These are phyloP conservation scores for Penicillium longicatenatum DNA, from an alignment of 495 filamentous ascomycete genomes.

Conservation along the genomic window DNA sequence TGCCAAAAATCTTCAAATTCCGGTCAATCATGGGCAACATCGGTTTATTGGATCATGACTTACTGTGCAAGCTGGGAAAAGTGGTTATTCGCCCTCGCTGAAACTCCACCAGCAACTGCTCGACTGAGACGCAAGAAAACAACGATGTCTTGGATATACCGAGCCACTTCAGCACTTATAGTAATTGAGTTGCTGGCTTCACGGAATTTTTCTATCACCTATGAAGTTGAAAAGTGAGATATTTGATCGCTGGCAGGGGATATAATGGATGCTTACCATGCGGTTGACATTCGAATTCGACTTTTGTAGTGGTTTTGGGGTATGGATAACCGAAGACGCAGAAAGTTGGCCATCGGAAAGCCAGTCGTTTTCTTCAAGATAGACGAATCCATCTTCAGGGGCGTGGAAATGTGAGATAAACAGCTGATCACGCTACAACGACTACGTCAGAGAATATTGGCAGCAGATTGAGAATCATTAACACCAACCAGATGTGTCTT, in stretches of 20 bases:
- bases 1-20: constrained; percentile 56
- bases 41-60: constrained; percentile 12
- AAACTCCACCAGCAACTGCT: constrained; percentile 75
- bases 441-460: not conserved
- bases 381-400: constrained; percentile 66
- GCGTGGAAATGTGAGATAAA: constrained; percentile 88
- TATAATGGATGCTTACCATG: constrained; percentile 22
- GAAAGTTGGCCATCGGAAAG: constrained; percentile 48
- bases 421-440: constrained; percentile 72
- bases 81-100: constrained; percentile 75
- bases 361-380: constrained; percentile 63
- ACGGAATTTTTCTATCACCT: constrained; percentile 49
- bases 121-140: constrained; percentile 85
- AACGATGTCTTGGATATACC: constrained; percentile 83
- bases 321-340: constrained; percentile 48
- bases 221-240: not conserved
- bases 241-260: not conserved
- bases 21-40: not conserved
- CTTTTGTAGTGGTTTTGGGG: constrained; percentile 18
- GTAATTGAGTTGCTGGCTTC: constrained; percentile 40
- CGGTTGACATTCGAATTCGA: constrained; percentile 22
- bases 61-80: constrained; percentile 67
- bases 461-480: not conserved
- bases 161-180: constrained; percentile 64
- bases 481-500: constrained; percentile 51